Conservation (phyloP, 2,329 filamentous ascomycete genomes). For the Colletotrichum noveboracense region DNA sequence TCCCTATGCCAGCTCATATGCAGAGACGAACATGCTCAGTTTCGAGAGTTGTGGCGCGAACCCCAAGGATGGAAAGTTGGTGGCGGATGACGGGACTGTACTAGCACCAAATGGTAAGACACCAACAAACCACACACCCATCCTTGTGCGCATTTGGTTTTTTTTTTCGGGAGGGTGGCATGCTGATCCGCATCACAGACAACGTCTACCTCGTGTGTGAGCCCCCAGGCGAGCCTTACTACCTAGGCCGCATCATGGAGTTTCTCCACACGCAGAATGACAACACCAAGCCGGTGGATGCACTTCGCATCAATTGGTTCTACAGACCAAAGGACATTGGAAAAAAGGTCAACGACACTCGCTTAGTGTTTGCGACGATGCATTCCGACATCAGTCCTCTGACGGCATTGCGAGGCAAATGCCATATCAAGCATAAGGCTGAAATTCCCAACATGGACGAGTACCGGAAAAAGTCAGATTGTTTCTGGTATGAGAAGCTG, state of each 20-base stretch:
- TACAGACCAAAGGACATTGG: slow-evolving; percentile 96
- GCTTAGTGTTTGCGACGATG: slow-evolving; percentile 95
- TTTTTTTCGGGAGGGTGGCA: slow-evolving; percentile 1
- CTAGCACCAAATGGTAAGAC: slow-evolving; percentile 83
- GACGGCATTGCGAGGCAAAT: slow-evolving; percentile 91
- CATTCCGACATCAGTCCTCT: slow-evolving; percentile 96
- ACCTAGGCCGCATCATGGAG: slow-evolving; percentile 97
- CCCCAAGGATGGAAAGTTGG: slow-evolving; percentile 77
- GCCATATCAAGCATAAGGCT: slow-evolving; percentile 84
- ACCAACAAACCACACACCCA: slow-evolving; percentile 25
- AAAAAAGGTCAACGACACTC: slow-evolving; percentile 88
- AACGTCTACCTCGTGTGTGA: slow-evolving; percentile 97
- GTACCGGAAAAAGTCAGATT: slow-evolving; percentile 84
- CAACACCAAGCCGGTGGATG: slow-evolving; percentile 75
- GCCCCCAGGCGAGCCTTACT: slow-evolving; percentile 96
- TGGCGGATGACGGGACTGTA: slow-evolving; percentile 88
- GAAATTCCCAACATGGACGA: slow-evolving; percentile 84
- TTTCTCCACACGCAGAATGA: slow-evolving; percentile 87
- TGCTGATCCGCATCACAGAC: slow-evolving; percentile 48
- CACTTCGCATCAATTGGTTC: slow-evolving; percentile 96
- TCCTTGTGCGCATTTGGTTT: background rate
- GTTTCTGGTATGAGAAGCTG: slow-evolving; percentile 96
- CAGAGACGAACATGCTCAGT: slow-evolving; percentile 85
- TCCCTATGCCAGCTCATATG: slow-evolving; percentile 38
- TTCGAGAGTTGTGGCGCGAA: slow-evolving; percentile 76